Evolutionary conservation across 306 rosid genomes (phyloP).

Genomic region (Pueraria montana): DNA sequence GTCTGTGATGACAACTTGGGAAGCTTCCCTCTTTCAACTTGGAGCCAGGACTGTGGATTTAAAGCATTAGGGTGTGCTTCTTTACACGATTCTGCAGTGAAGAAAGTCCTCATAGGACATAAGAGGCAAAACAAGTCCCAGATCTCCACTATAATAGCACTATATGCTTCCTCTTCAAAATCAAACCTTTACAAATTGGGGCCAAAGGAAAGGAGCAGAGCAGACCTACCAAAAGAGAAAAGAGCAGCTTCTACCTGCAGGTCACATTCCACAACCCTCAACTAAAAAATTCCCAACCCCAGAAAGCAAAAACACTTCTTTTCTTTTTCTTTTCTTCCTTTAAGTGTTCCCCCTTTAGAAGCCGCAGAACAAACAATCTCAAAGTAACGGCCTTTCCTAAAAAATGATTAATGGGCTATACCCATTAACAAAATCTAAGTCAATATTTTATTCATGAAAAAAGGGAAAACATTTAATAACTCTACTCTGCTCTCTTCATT

Average conservation of each 20-base stretch:
- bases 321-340: neutral
- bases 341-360: slow-evolving; percentile 21
- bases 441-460: slow-evolving; percentile 15
- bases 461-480: slow-evolving; percentile 23
- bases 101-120: slow-evolving; percentile 91
- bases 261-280: slow-evolving; percentile 52
- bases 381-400: slow-evolving; percentile 14
- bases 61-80: slow-evolving; percentile 77
- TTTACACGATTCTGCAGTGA: slow-evolving; percentile 81
- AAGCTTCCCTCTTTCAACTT: slow-evolving; percentile 94
- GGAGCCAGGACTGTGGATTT: slow-evolving; percentile 95
- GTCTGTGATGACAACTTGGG: slow-evolving; percentile 69
- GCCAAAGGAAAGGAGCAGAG: slow-evolving; percentile 18
- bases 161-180: slow-evolving; percentile 56
- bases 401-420: slow-evolving; percentile 24
- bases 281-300: slow-evolving; percentile 48
- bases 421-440: slow-evolving; percentile 33
- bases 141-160: slow-evolving; percentile 79
- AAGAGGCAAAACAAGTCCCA: slow-evolving; percentile 72
- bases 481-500: slow-evolving; percentile 24
- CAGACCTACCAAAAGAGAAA: slow-evolving; percentile 37
- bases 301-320: slow-evolving; percentile 42
- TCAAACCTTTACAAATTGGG: slow-evolving; percentile 48
- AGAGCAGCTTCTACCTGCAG: slow-evolving; percentile 37
- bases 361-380: slow-evolving; percentile 25